Evolutionary conservation across 2,329 filamentous ascomycete species (phyloP).

Genomic region (Colletotrichum sp.): DNA sequence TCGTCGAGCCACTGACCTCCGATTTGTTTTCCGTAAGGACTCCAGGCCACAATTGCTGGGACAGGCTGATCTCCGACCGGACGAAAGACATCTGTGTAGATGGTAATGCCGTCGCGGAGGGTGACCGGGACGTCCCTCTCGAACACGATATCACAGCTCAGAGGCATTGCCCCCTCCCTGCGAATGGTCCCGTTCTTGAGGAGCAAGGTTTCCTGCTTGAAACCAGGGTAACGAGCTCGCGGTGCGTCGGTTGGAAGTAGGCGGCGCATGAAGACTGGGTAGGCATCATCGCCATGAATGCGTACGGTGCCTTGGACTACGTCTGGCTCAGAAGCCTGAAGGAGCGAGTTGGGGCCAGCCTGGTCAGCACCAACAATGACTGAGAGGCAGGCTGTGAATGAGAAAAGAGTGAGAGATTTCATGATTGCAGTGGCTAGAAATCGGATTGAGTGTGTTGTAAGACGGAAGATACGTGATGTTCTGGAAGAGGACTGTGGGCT

Average conservation of each 20-base stretch:
- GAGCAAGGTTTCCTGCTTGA: not conserved
- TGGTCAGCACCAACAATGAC: not conserved
- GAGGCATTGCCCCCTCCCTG: not conserved
- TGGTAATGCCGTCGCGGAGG: not conserved
- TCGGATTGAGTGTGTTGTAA: not conserved
- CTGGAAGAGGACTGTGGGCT: not conserved
- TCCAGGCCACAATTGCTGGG: not conserved
- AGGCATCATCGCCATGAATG: not conserved
- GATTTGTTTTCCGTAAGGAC: not conserved
- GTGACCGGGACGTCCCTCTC: not conserved
- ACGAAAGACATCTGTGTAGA: not conserved
- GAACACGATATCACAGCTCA: not conserved
- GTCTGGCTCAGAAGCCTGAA: not conserved
- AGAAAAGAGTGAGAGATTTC: not conserved
- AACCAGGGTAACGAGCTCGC: not conserved
- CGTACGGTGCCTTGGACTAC: not conserved
- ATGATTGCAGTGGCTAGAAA: not conserved
- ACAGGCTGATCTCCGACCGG: not conserved
- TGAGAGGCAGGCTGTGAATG: not conserved
- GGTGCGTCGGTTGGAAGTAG: not conserved
- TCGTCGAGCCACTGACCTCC: not conserved
- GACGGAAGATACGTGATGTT: not conserved
- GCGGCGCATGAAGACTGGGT: not conserved
- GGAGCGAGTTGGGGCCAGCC: not conserved
- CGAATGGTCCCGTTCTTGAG: not conserved